phyloP scores from a whole-genome alignment of 75 land plant species.

The Pinus taeda region DNA sequence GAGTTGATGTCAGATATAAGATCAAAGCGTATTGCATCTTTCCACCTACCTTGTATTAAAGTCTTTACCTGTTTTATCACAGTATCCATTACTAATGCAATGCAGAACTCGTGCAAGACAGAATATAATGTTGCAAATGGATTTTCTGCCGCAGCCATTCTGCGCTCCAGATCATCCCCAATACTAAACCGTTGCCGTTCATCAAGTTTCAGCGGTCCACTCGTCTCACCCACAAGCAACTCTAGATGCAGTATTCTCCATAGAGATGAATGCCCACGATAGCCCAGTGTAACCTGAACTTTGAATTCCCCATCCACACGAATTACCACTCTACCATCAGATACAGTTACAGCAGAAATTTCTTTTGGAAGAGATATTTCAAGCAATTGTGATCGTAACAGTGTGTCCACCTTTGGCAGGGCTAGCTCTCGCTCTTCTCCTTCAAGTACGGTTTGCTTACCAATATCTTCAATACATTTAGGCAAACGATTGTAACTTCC shows the following conservation, averaged over 20 bases:
- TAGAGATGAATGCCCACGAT: slow-evolving; percentile 76
- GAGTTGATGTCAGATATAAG: slow-evolving; percentile 57
- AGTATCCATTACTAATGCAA: slow-evolving; percentile 94
- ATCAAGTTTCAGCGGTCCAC: slow-evolving; percentile 71
- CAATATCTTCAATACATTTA: slow-evolving; percentile 95
- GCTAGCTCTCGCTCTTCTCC: slow-evolving; percentile 66
- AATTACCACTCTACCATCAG: slow-evolving; percentile 71
- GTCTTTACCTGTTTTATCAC: slow-evolving; percentile 79
- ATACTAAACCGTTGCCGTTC: slow-evolving; percentile 58
- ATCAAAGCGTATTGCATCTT: slow-evolving; percentile 93
- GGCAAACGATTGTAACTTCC: slow-evolving; percentile 84
- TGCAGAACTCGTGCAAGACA: slow-evolving; percentile 89
- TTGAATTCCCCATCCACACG: slow-evolving; percentile 92
- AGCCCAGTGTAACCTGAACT: slow-evolving; percentile 90
- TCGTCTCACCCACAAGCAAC: slow-evolving; percentile 89
- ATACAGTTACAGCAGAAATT: slow-evolving; percentile 61
- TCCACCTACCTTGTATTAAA: slow-evolving; percentile 86
- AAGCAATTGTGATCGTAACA: slow-evolving; percentile 79
- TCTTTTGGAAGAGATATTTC: slow-evolving; percentile 82
- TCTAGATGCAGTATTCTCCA: slow-evolving; percentile 94
- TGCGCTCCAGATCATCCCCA: slow-evolving; percentile 92
- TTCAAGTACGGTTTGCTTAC: slow-evolving; percentile 59
- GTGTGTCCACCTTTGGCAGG: slow-evolving; percentile 70
- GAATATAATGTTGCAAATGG: slow-evolving; percentile 80
- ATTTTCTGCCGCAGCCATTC: slow-evolving; percentile 92